These are phyloP conservation scores for Alternaria consortialis DNA, from an alignment of 2,329 filamentous ascomycete species.

Conservation along the genomic window DNA sequence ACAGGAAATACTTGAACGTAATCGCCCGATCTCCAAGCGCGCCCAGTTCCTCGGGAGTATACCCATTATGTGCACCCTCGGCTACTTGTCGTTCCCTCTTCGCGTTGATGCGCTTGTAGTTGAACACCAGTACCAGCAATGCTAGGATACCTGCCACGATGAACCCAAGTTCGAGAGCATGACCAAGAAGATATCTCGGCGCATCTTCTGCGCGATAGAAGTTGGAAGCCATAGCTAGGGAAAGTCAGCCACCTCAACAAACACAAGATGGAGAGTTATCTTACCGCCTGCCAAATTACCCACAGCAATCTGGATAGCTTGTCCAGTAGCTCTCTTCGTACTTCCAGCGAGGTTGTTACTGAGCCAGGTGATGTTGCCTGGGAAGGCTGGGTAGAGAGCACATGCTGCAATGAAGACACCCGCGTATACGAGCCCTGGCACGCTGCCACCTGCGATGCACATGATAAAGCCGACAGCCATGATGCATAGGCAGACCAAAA, in stretches of 20 bases:
- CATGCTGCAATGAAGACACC: slow-evolving; percentile 51
- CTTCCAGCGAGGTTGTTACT: slow-evolving; percentile 64
- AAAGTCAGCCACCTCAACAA: slow-evolving; percentile 16
- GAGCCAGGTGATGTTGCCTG: slow-evolving; percentile 59
- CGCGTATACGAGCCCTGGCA: slow-evolving; percentile 49
- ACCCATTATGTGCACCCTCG: slow-evolving; percentile 49
- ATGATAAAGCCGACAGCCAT: slow-evolving; percentile 51
- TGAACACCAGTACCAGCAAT: slow-evolving; percentile 55
- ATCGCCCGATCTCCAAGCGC: slow-evolving; percentile 68
- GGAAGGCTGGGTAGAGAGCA: slow-evolving; percentile 50
- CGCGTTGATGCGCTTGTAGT: slow-evolving; percentile 68
- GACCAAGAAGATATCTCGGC: slow-evolving; percentile 61
- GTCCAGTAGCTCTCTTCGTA: slow-evolving; percentile 61
- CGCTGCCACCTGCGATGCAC: slow-evolving; percentile 41
- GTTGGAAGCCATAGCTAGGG: slow-evolving; percentile 72
- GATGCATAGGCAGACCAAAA: slow-evolving; percentile 43
- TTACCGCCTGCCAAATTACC: slow-evolving; percentile 56
- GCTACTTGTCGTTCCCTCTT: slow-evolving; percentile 56
- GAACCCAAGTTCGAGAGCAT: slow-evolving; percentile 62
- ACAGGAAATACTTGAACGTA: slow-evolving; percentile 70
- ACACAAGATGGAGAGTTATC: background rate
- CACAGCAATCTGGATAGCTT: slow-evolving; percentile 60
- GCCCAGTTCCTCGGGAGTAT: slow-evolving; percentile 64
- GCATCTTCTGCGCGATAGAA: slow-evolving; percentile 68
- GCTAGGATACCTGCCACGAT: slow-evolving; percentile 58